phyloP scores from a whole-genome alignment of 208 protist species.

The Porcisia deanei region DNA sequence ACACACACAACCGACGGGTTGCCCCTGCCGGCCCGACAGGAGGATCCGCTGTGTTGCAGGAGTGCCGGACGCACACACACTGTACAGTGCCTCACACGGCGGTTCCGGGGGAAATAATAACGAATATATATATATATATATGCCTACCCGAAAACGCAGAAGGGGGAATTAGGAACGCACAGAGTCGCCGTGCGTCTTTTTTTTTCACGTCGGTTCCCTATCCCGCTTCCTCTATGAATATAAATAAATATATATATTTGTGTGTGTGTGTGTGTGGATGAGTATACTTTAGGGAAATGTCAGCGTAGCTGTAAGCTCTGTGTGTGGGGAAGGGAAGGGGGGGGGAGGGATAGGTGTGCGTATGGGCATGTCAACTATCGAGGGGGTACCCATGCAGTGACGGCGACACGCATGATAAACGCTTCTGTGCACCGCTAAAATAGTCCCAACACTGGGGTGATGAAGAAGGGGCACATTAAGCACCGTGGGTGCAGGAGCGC shows the following conservation, averaged over 20 bases:
- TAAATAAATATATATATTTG: neutral
- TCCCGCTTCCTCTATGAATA: neutral
- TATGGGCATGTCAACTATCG: slow-evolving; percentile 14
- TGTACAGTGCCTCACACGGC: too few relatives aligned
- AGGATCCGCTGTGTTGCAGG: neutral
- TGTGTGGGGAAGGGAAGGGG: neutral
- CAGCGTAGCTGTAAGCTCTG: neutral
- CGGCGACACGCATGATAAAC: neutral
- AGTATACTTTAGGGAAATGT: neutral
- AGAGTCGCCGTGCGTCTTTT: too few relatives aligned
- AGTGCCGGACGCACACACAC: neutral
- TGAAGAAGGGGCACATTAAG: neutral
- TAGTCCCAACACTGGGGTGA: neutral
- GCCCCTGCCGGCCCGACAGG: neutral
- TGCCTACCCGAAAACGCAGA: too few relatives aligned
- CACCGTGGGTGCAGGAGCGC: neutral
- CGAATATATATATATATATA: too few relatives aligned
- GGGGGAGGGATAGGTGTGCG: slow-evolving; percentile 5
- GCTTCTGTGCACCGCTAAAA: neutral
- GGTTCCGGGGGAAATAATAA: neutral
- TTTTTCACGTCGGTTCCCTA: neutral
- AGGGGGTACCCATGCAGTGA: neutral
- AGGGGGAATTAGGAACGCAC: too few relatives aligned
- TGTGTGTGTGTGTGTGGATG: slow-evolving; percentile 1
- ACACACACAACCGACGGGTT: neutral